Conservation (phyloP, 148 eudicot genomes). For the Simmondsia chinensis region DNA sequence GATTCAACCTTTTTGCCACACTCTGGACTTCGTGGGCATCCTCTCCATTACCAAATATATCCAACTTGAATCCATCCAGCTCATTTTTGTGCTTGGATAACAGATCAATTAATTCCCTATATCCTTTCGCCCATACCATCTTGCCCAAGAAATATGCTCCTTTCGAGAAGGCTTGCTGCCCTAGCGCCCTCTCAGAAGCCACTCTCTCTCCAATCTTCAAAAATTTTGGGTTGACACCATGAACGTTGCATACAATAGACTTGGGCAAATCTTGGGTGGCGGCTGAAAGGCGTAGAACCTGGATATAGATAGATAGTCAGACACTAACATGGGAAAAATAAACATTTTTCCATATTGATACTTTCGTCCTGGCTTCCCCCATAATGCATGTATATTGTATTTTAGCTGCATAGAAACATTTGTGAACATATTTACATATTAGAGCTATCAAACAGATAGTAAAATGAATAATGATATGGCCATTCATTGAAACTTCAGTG, state of each 20-base stretch:
- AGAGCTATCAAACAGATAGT: too few species aligned
- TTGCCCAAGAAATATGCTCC: slow-evolving; percentile 98
- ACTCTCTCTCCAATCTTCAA: slow-evolving; percentile 79
- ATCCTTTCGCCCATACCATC: slow-evolving; percentile 99
- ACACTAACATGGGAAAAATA: too few species aligned
- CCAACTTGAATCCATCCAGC: slow-evolving; percentile 67
- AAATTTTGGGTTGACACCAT: slow-evolving; percentile 93
- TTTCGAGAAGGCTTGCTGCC: slow-evolving; percentile 73
- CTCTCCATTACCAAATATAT: slow-evolving; percentile 89
- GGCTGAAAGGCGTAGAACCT: slow-evolving; percentile 97
- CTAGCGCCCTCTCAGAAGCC: slow-evolving; percentile 76
- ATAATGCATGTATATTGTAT: too few species aligned
- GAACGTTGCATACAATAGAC: slow-evolving; percentile 85
- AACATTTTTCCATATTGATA: too few species aligned
- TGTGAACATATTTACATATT: too few species aligned
- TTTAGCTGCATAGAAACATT: too few species aligned
- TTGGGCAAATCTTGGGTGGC: slow-evolving; percentile 93
- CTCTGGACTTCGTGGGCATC: slow-evolving; percentile 90
- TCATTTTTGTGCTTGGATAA: slow-evolving; percentile 75
- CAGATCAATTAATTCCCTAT: slow-evolving; percentile 74
- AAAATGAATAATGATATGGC: too few species aligned
- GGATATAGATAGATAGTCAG: too few species aligned
- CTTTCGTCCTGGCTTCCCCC: too few species aligned
- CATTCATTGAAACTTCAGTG: too few species aligned
- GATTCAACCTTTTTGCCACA: slow-evolving; percentile 54